These are phyloP conservation scores for Fusarium hostae DNA, from an alignment of 2,329 filamentous ascomycete genomes.

Conservation along the genomic window DNA sequence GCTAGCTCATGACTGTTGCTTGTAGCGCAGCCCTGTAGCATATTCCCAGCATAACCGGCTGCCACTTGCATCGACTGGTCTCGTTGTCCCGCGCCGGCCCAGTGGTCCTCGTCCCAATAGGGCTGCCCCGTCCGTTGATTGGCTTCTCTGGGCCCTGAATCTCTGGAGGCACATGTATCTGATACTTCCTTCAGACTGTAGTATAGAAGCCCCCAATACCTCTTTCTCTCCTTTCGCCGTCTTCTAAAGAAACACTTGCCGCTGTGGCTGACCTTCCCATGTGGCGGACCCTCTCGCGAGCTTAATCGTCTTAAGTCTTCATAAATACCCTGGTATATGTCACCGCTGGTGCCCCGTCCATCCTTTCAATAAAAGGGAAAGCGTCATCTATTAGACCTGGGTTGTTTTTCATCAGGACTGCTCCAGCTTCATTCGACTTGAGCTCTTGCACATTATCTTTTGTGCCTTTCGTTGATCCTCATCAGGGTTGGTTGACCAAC, in stretches of 20 bases:
- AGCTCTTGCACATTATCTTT: slow-evolving; percentile 15
- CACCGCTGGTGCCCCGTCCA: slow-evolving; percentile 29
- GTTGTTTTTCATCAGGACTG: slow-evolving; percentile 26
- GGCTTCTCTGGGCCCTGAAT: slow-evolving; percentile 34
- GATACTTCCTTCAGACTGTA: slow-evolving; percentile 35
- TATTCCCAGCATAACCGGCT: slow-evolving; percentile 20
- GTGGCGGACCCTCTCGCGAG: slow-evolving; percentile 33
- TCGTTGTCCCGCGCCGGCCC: slow-evolving; percentile 26
- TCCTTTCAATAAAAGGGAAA: slow-evolving; percentile 43
- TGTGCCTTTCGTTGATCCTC: slow-evolving; percentile 17
- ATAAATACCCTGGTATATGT: slow-evolving; percentile 39
- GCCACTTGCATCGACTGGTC: slow-evolving; percentile 31
- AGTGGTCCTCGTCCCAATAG: slow-evolving; percentile 37
- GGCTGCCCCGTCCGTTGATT: slow-evolving; percentile 38
- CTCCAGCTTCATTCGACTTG: slow-evolving; percentile 28
- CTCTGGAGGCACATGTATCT: slow-evolving; percentile 34
- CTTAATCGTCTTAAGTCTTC: slow-evolving; percentile 32
- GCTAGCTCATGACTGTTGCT: slow-evolving; percentile 31
- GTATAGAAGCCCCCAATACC: slow-evolving; percentile 35
- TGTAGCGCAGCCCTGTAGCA: slow-evolving; percentile 38
- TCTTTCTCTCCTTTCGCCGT: slow-evolving; percentile 31
- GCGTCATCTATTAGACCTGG: slow-evolving; percentile 33
- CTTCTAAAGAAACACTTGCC: slow-evolving; percentile 23
- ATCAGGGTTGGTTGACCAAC: slow-evolving; percentile 14
- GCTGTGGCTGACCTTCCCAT: slow-evolving; percentile 39